Evolutionary conservation across 139 green algal genomes (phyloP).

Genomic region (Chlorella sp.): DNA sequence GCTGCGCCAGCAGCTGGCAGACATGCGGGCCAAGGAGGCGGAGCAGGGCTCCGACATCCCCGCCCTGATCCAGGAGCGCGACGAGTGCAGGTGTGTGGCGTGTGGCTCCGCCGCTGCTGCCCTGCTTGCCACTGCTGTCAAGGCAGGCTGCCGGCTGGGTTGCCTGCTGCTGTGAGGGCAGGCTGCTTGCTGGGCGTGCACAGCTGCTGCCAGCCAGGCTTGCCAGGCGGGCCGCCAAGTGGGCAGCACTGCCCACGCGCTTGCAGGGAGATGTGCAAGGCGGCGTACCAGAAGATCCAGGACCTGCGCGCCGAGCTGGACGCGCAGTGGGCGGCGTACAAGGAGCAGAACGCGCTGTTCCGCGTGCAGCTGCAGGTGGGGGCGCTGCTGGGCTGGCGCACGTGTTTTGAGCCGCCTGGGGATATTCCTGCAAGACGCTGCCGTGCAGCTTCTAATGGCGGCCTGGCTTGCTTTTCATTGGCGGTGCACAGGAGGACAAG

Average conservation of each 20-base stretch:
- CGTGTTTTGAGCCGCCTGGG: no score
- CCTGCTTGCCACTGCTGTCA: no score
- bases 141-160: no score
- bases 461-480: no score
- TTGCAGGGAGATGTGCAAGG: conserved; percentile 51
- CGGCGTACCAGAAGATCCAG: conserved; percentile 58
- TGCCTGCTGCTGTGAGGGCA: no score
- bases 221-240: no score
- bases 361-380: conserved; percentile 25
- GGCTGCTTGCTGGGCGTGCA: no score
- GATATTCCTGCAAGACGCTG: no score
- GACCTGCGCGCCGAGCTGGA: conserved; percentile 49
- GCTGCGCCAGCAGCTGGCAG: conserved; percentile 36
- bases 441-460: no score
- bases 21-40: conserved; percentile 41
- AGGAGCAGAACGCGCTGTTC: conserved; percentile 42
- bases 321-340: conserved; percentile 44
- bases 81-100: conserved; percentile 22
- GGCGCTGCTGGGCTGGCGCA: no score
- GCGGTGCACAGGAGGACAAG: conserved; percentile 32
- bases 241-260: background rate
- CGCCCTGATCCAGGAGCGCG: conserved; percentile 31
- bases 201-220: no score
- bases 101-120: no score
- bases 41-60: conserved; percentile 33